phyloP scores from a whole-genome alignment of 2,329 filamentous ascomycete species.

The Seiridium unicorne region DNA sequence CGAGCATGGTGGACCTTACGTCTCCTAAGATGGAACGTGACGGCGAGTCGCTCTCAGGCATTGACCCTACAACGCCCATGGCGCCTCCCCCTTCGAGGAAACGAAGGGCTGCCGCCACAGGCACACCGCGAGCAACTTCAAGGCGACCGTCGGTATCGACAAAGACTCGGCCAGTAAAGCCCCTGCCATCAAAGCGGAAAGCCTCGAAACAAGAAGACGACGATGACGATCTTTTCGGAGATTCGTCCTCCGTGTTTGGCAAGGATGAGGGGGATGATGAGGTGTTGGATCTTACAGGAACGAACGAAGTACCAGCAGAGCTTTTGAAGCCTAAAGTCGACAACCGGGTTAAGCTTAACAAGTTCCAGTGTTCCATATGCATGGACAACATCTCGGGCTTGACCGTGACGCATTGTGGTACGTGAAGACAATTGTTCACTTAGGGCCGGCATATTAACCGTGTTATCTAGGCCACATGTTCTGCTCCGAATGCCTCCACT shows the following conservation, averaged over 20 bases:
- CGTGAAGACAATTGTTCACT: conserved; percentile 21
- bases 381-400: conserved; percentile 60
- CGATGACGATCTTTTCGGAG: conserved; percentile 20
- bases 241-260: conserved; percentile 12
- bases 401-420: conserved; percentile 67
- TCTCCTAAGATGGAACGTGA: conserved; percentile 14
- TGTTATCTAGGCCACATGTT: conserved; percentile 57
- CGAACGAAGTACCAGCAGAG: conserved; percentile 41
- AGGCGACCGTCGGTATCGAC: conserved; percentile 20
- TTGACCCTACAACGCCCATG: conserved; percentile 21
- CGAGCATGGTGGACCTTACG: conserved; percentile 3
- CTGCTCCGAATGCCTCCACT: conserved; percentile 61
- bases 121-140: conserved; percentile 10
- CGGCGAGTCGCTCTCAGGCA: conserved; percentile 10
- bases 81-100: conserved; percentile 16
- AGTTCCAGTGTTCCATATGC: conserved; percentile 66
- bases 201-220: conserved; percentile 25
- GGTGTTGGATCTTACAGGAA: conserved; percentile 40
- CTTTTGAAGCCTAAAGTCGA: conserved; percentile 45
- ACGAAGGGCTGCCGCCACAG: conserved; percentile 11
- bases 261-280: conserved; percentile 20
- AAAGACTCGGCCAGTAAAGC: conserved; percentile 13
- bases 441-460: conserved; percentile 8
- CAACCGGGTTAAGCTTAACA: conserved; percentile 49
- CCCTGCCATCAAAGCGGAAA: conserved; percentile 20